These are phyloP conservation scores for Backusella liffmaniae DNA, from an alignment of 192 early-diverging fungal species.

Conservation along the genomic window DNA sequence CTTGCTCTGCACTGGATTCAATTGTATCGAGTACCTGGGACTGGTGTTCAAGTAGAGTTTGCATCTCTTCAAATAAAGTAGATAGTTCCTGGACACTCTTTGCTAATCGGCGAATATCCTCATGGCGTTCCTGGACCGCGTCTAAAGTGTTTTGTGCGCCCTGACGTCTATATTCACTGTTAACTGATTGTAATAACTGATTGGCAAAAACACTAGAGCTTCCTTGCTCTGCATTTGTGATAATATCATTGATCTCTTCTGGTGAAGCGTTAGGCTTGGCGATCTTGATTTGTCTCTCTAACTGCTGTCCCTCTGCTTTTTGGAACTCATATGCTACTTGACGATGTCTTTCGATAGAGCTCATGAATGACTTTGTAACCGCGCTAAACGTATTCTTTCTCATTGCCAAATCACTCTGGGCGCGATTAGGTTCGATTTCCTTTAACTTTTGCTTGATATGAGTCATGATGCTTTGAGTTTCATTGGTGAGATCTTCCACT, in stretches of 20 bases:
- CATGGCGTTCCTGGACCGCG: conserved; percentile 64
- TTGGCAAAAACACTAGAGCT: conserved; percentile 55
- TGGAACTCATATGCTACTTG: conserved; percentile 32
- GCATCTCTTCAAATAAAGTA: conserved; percentile 65
- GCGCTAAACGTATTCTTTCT: conserved; percentile 34
- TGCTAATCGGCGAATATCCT: conserved; percentile 58
- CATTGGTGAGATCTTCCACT: conserved; percentile 19
- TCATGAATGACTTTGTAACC: conserved; percentile 33
- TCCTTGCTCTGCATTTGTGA: conserved; percentile 42
- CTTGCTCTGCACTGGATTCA: conserved; percentile 38
- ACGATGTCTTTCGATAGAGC: conserved; percentile 32
- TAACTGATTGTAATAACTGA: conserved; percentile 52
- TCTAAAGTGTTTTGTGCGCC: conserved; percentile 42
- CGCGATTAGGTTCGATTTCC: conserved; percentile 30
- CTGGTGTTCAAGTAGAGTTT: conserved; percentile 49
- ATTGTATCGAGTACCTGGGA: conserved; percentile 27
- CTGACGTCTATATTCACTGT: conserved; percentile 39
- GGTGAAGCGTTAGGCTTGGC: conserved; percentile 57
- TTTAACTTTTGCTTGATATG: conserved; percentile 32
- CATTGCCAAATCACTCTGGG: conserved; percentile 31
- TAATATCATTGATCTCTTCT: conserved; percentile 55
- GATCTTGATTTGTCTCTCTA: conserved; percentile 40
- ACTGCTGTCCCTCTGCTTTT: conserved; percentile 24
- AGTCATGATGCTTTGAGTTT: conserved; percentile 27
- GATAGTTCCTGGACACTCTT: conserved; percentile 55